Evolutionary conservation across 2,329 filamentous ascomycete species (phyloP), one percentile per base, ranked within the genome.

Genomic region (Achaetomium macrosporum): DNA sequence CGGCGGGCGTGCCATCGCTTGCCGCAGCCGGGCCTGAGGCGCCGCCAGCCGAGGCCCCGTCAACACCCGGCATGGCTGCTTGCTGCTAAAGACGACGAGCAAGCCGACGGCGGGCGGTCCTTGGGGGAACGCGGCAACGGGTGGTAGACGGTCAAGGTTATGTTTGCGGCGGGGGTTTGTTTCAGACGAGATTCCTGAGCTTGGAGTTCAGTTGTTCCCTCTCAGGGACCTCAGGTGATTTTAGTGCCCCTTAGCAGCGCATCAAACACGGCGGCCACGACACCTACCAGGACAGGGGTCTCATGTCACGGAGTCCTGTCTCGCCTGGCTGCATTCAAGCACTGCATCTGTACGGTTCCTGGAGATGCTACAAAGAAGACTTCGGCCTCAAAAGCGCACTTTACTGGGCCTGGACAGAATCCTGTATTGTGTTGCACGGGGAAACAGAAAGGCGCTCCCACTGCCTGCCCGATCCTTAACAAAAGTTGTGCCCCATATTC

Each of bases 31-130:
- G n/a, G 16, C 50, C 40, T 36, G 54, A 44, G 36, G 42, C 49
- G 49, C 50, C 45, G 55, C 54, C 59, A 50, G 57, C 53, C 54
- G 59, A 56, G 47, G 50, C 45, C 51, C 54, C 50, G 45, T 59
- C 57, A 49, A 41, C 47, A 41, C 51, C 49, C 53, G 57, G 57
- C 58, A 60, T 61, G 53, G 52, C 55, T 56, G 46, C 40, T 45
- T 42, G 51, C 37, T 49, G 30, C n/a, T 37, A 13, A 16, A 41
- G 3, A 37, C 33, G 5, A 7, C 31, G 31, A 30, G 36, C 29
- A 42, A 45, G 46, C 46, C 35, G 49, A 37, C 51, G n/a, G 49
- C 20, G 6, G n/a, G 31, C 36, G 40, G 13, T 17, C 31, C 33
- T 25, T 19, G 35, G 5, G 17, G 2, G 44, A 5, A 29, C 13